Percentiles rank a stretch among this genome's conserved stretches.
phyloP scores from a whole-genome alignment of 1,284 basidiomycete genomes.

The Sanghuangporus sanghuang region DNA sequence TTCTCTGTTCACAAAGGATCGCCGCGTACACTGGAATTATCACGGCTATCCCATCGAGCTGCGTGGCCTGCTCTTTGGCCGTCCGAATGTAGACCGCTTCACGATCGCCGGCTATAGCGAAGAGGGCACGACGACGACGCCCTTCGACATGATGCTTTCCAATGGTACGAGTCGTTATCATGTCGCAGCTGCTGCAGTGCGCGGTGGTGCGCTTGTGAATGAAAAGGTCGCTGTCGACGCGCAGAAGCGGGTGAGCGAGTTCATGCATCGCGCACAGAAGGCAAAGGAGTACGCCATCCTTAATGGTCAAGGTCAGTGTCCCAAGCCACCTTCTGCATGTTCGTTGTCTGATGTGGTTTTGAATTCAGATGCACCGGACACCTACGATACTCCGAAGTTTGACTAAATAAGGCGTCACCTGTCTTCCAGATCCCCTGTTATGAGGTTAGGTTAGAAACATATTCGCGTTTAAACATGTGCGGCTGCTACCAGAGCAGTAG shows the following conservation, averaged over 20 bases:
- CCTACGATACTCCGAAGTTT: constrained; percentile 41
- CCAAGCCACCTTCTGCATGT: background rate
- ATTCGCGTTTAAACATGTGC: background rate
- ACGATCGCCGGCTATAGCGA: constrained; percentile 57
- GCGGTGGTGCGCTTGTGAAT: constrained; percentile 46
- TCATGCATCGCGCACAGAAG: constrained; percentile 51
- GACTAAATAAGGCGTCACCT: background rate
- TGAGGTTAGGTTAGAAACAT: background rate
- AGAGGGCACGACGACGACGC: constrained; percentile 40
- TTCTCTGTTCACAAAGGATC: constrained; percentile 67
- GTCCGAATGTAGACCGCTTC: constrained; percentile 44
- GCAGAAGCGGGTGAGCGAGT: constrained; percentile 44
- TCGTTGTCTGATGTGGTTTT: constrained; percentile 1
- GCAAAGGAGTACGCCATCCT: constrained; percentile 50
- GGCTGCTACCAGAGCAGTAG: background rate
- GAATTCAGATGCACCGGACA: constrained; percentile 38
- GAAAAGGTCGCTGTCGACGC: constrained; percentile 46
- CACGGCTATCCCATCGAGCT: constrained; percentile 77
- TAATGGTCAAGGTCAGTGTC: constrained; percentile 46
- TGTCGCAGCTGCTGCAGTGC: constrained; percentile 54
- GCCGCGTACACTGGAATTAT: constrained; percentile 75
- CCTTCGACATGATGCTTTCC: constrained; percentile 59
- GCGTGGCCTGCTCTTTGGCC: constrained; percentile 56
- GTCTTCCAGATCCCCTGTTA: background rate
- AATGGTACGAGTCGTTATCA: constrained; percentile 63